Percentiles rank a stretch among this genome's conserved stretches.
These are phyloP conservation scores for Metarhizium album DNA, from an alignment of 2,329 filamentous ascomycete species.

Conservation along the genomic window DNA sequence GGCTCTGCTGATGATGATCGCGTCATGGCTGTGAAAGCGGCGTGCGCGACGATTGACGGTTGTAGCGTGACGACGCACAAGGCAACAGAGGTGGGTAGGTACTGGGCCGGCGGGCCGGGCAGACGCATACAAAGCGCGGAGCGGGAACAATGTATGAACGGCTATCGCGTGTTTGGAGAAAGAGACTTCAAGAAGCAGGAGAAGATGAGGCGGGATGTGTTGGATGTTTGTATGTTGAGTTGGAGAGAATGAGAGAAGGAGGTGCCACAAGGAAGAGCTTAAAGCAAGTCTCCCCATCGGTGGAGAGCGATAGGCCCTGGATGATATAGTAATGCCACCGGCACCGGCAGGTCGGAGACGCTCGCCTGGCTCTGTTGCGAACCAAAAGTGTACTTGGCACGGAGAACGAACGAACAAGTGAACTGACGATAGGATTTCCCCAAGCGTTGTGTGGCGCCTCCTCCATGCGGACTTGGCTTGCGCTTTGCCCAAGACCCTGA, in stretches of 20 bases:
- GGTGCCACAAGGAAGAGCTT: neutral
- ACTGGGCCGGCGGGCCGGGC: too few species aligned
- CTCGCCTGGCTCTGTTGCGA: neutral
- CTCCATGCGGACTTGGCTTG: neutral
- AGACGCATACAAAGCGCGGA: too few species aligned
- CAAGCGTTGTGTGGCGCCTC: neutral
- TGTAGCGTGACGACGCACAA: neutral
- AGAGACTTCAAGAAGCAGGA: neutral
- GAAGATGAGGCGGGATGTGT: neutral
- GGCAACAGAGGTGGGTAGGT: too few species aligned
- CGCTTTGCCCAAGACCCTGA: neutral
- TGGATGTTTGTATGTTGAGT: neutral
- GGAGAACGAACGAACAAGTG: too few species aligned
- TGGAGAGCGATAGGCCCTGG: neutral
- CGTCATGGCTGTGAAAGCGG: slow-evolving; percentile 18
- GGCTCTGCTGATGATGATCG: slow-evolving; percentile 33
- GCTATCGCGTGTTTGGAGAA: neutral
- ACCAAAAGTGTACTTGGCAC: neutral
- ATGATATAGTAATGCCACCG: neutral
- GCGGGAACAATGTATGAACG: too few species aligned
- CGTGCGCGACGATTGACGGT: neutral
- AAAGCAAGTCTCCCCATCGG: neutral
- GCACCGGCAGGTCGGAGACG: too few species aligned
- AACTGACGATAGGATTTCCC: neutral
- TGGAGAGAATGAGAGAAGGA: neutral